These are phyloP conservation scores for Chamaecyparis obtusa DNA, from an alignment of 75 land plant species.

Conservation along the genomic window DNA sequence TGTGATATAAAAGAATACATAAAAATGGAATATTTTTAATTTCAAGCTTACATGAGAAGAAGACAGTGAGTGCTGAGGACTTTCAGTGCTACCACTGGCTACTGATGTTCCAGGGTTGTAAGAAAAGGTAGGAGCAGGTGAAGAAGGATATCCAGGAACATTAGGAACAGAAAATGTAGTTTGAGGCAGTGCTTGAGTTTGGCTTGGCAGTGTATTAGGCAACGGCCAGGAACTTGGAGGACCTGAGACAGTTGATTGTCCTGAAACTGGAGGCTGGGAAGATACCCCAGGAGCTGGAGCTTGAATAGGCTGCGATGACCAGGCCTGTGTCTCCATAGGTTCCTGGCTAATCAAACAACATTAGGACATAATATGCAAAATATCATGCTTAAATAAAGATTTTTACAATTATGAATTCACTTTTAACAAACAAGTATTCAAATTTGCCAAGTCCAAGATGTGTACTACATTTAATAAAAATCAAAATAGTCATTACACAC, in stretches of 20 bases:
- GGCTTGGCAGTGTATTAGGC: conserved; percentile 13
- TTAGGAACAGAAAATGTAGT: not conserved
- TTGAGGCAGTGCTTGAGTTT: conserved; percentile 14
- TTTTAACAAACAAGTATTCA: not conserved
- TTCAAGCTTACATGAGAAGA: conserved; percentile 23
- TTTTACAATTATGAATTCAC: not conserved
- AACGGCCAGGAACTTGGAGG: conserved; percentile 26
- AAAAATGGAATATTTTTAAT: not conserved
- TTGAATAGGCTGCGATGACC: conserved; percentile 7
- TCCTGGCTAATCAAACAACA: not conserved
- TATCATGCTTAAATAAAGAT: not conserved
- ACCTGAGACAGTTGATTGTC: conserved; percentile 25
- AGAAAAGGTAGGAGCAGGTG: conserved; percentile 22
- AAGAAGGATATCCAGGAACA: not conserved
- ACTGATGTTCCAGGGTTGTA: conserved; percentile 18
- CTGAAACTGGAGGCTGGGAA: conserved; percentile 44
- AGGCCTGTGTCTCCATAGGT: conserved; percentile 11
- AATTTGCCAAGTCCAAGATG: not conserved
- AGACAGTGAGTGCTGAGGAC: conserved; percentile 18
- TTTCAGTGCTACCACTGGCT: conserved; percentile 13
- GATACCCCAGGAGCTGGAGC: conserved; percentile 18
- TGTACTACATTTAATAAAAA: not conserved
- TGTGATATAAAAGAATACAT: not conserved
- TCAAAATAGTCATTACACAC: not conserved
- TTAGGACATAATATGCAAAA: not conserved